A percentile compares a stretch with the other conserved stretches of the same genome.
Conservation (phyloP, 2,329 filamentous ascomycete genomes). For the Cladophialophora carrionii region DNA sequence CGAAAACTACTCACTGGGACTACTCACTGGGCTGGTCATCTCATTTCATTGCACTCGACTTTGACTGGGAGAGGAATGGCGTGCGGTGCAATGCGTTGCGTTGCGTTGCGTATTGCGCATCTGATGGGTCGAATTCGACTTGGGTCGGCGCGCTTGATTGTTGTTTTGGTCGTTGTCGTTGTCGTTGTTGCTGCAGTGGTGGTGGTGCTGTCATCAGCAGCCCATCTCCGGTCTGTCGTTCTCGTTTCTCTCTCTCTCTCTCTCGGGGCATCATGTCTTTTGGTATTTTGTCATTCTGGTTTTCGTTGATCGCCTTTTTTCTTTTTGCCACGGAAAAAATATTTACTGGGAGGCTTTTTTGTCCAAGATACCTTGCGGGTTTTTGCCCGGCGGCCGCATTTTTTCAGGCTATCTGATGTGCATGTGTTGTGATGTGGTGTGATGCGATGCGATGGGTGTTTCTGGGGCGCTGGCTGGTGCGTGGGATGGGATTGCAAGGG, state of each 20-base stretch:
- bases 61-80: conserved; percentile 5
- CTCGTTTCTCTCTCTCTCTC: background rate
- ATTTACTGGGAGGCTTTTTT: conserved; percentile 28
- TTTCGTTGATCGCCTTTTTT: background rate
- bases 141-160: conserved; percentile 17
- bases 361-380: conserved; percentile 39
- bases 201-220: background rate
- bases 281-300: background rate
- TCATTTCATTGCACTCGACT: conserved; percentile 4
- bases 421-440: background rate
- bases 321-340: conserved; percentile 6
- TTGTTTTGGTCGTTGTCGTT: conserved; percentile 6
- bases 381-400: conserved; percentile 33
- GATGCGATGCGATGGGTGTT: background rate
- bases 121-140: background rate
- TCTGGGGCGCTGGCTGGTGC: background rate
- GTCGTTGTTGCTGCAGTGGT: background rate
- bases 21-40: background rate
- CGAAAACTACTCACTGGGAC: background rate
- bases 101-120: background rate
- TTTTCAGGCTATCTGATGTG: background rate
- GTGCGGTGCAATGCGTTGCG: no score
- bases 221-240: background rate
- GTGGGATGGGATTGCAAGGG: no score
- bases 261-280: conserved; percentile 9